Base-by-base conservation (phyloP, 345 rosid species). In the Sapria himalayana region DNA sequence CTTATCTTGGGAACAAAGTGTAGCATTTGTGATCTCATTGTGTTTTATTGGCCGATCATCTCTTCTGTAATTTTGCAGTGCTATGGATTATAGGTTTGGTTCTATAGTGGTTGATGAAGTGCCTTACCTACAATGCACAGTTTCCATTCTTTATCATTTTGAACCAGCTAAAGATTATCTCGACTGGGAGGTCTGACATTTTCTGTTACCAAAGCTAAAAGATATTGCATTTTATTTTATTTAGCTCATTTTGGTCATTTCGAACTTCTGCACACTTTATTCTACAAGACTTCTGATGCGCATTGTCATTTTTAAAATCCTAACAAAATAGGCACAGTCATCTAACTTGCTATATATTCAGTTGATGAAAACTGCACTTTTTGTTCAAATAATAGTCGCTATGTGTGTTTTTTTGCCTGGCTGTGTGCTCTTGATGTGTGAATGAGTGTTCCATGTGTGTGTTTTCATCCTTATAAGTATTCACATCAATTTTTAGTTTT, bases 21-120 rank as follows among this genome's bases (percentile, higher is more conserved):
- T 2, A n/a, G 3, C 20, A 8, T 14, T 27, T 43, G 6, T 18
- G 25, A 3, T 24, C 2, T 39, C 12, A 27, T 48, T 25, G 27
- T 16, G 19, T 19, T 37, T 3, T 5, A 17, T 27, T 13, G 18
- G 11, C 27, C 40, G 19, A 18, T 22, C 29, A 5, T 17, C 15
- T 5, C 41, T 20, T 31, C 14, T 34, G n/a, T 19, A 36, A 29
- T 37, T 58, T 59, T 60, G 58, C 69, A 89, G 95, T 67, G 98
- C 98, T 55, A 58, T 91, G 77, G 99, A 91, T 58, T 78, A 95
- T 43, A 77, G 95, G 63, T 91, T 84, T 54, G 86, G 86, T 45
- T 92, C 95, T 18, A 84, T 91, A 38, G 92, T 79, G 49, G 71
- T 92, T 36, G 77, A 72, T 63, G 99, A 91, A 61, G 57, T 91